Base-by-base conservation (phyloP, 192 early-diverging fungal genomes). In the Coemansia sp. region DNA sequence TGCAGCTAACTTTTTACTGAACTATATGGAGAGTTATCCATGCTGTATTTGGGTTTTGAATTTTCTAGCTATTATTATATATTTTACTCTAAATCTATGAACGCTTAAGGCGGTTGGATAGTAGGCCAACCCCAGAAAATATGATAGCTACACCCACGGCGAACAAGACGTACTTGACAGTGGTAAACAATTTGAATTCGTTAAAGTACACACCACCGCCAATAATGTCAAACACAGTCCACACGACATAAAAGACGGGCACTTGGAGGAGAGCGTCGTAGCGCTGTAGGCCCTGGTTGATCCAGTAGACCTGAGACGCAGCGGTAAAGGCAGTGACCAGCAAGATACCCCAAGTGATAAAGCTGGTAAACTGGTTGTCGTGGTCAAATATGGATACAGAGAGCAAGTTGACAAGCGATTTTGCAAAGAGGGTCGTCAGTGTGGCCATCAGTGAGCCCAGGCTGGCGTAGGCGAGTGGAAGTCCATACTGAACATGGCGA, bases 231-330 rank as follows among this genome's bases (percentile, higher is more conserved):
- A 93, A 85, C 35, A 92, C 67, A 3, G 90, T 92, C 91, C 92
- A 93, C 49, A 92, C 89, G 34, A 88, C 88, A 59, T 89, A 92
- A 75, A 90, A 94, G 24, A 92, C 89, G 0, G 92, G 92, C 27
- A 94, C 89, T 62, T 94, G 92, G 4, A 94, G 80, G 59, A 94
- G 59, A 0, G 92, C 92, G 60, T 94, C 92, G 70, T 94, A 94
- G 38, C 90, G 82, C 53, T 86, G 84, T 10, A 94, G 68, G 0
- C 92, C 92, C 84, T 90, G 91, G 71, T 90, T 94, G 43, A 94
- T 91, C 90, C 91, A 94, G 70, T 92, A 92, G 27, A 94, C 86
- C 75, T 93, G 92, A 3, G 86, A 85, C 0, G 91, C 84, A 2
- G 91, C 92, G 13, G 91, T 92, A 58, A 88, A 82, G n/a, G 88